Evolutionary conservation across 805 yeast genomes (phyloP), one percentile per base, ranked within the genome.

Genomic region (Huiozyma naganishii): DNA sequence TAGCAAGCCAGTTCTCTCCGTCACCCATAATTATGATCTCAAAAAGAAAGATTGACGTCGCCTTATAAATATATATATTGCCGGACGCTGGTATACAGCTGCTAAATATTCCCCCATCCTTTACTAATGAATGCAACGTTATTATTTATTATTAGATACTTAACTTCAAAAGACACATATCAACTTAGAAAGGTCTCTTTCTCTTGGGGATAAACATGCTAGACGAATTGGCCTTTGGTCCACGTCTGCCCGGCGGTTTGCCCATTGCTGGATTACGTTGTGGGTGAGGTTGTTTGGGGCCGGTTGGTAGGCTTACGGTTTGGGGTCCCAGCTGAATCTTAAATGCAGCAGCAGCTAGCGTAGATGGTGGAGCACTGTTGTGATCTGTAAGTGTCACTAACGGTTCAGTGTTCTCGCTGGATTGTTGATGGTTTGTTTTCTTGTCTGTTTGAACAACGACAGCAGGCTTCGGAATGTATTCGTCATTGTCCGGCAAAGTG

Each of bases 131-230:
- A 27, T 37, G 8, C 10, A 27, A 10, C 11, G 13, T 10, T 29
- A 6, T 29, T 28, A n/a, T n/a, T 38, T 39, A 27, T 28, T 28
- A 30, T 36, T 39, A 32, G n/a, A 32, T 36, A 38, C 32, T 33
- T 32, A 27, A 11, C 17, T 29, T 13, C 12, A 28, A 11, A 38
- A 29, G 7, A 29, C 7, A 7, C 13, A 28, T 30, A 37, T 43
- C 40, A 29, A 37, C 42, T 38, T 36, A 48, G 39, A 40, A 50
- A 28, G 43, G 50, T 13, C 42, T 52, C 39, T 46, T 53, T 39
- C 45, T 54, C 41, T 49, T 56, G 7, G 59, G 61, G 27, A 57
- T 56, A 33, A 57, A 57, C 27, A 54, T 58, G 29, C 36, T 51
- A 3, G 55, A 47, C 5, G 54, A 44, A 1, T 41, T 37, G 6